A percentile compares a stretch with the other conserved stretches of the same genome.
Evolutionary conservation across 257 asterid genomes (phyloP).

Genomic region (Scutellaria barbata): DNA sequence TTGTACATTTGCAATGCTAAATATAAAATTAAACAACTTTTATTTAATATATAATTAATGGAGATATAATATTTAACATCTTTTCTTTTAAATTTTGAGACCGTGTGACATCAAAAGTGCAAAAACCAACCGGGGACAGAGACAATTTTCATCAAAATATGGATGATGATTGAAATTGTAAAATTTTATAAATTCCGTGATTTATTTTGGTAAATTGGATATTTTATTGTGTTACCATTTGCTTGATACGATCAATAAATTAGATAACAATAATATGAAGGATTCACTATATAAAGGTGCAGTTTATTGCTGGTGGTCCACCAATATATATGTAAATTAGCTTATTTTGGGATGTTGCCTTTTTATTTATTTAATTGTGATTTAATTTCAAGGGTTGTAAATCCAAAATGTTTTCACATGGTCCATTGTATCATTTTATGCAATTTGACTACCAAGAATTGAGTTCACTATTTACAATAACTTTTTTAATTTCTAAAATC

Average conservation of each 20-base stretch:
- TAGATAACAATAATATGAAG: not conserved
- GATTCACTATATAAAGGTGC: not conserved
- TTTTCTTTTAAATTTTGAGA: too few relatives aligned
- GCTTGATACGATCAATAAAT: not conserved
- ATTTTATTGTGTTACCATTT: not conserved
- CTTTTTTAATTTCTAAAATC: too few relatives aligned
- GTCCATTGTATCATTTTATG: constrained; percentile 19
- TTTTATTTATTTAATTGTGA: constrained; percentile 14
- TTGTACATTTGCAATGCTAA: not conserved
- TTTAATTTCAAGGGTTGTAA: not conserved
- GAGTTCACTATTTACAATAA: not conserved
- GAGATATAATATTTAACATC: too few relatives aligned
- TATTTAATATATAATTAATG: too few relatives aligned
- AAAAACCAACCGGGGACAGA: too few relatives aligned
- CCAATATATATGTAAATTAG: constrained; percentile 23
- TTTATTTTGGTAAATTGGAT: too few relatives aligned
- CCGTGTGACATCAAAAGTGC: too few relatives aligned
- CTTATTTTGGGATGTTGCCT: constrained; percentile 24
- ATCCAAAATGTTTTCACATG: constrained; percentile 11
- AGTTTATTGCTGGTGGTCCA: constrained; percentile 28
- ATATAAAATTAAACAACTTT: too few relatives aligned
- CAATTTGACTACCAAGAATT: constrained; percentile 9
- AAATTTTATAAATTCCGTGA: too few relatives aligned
- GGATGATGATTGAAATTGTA: too few relatives aligned
- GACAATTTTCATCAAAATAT: too few relatives aligned